Evolutionary conservation across 169 alveolate genomes (phyloP).

Genomic region (Fabrea salina): DNA sequence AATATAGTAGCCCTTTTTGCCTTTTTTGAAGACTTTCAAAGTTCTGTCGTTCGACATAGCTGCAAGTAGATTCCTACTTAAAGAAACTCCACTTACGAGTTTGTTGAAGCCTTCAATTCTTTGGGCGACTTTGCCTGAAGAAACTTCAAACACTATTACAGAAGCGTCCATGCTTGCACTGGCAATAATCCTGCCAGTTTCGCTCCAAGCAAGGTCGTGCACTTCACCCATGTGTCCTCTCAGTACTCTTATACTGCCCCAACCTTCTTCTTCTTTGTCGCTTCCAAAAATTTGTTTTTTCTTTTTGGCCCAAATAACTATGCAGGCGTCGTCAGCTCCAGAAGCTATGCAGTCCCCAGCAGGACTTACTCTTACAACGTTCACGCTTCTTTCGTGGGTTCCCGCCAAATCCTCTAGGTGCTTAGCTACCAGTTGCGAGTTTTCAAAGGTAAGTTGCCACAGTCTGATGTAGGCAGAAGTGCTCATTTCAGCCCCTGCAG

Average conservation of each 20-base stretch:
- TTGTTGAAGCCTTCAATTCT: conserved; percentile 56
- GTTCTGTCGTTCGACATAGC: conserved; percentile 15
- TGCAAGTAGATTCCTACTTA: conserved; percentile 20
- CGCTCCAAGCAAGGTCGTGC: conserved; percentile 53
- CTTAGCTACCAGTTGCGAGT: not conserved
- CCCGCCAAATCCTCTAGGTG: conserved; percentile 38
- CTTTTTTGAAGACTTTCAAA: conserved; percentile 5
- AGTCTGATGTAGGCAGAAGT: conserved; percentile 42
- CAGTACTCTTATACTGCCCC: conserved; percentile 51
- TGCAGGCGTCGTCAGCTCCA: conserved; percentile 59
- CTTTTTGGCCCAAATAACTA: conserved; percentile 59
- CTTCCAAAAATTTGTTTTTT: conserved; percentile 53
- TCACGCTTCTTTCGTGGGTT: conserved; percentile 54
- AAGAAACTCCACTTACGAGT: conserved; percentile 55
- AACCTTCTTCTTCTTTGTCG: conserved; percentile 45
- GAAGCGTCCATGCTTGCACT: conserved; percentile 60
- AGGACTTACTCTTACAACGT: conserved; percentile 50
- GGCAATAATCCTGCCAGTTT: conserved; percentile 47
- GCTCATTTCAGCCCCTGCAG: conserved; percentile 54
- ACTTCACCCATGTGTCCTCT: conserved; percentile 59
- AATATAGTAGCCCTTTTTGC: conserved; percentile 13
- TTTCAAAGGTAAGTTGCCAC: conserved; percentile 31
- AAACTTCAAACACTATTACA: conserved; percentile 51
- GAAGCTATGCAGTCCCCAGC: conserved; percentile 53
- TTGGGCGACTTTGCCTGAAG: conserved; percentile 47